A percentile compares a stretch with the other conserved stretches of the same genome.
phyloP scores from a whole-genome alignment of 257 asterid species.

The Oldenlandia corymbosa region DNA sequence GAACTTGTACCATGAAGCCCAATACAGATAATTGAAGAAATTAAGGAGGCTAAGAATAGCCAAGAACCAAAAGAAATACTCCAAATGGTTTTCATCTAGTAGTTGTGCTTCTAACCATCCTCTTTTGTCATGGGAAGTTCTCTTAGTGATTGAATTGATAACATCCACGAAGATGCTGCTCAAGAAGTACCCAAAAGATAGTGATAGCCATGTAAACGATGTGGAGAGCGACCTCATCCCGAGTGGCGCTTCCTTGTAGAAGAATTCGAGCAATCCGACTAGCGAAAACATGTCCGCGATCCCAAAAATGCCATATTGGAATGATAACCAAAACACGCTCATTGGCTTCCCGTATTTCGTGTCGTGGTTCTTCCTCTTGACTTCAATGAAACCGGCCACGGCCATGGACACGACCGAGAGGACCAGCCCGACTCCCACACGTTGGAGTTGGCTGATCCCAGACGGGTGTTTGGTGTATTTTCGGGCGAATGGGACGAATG shows the following conservation, averaged over 20 bases:
- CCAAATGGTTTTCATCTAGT: slow-evolving; percentile 49
- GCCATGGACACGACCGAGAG: slow-evolving; percentile 63
- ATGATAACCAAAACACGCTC: slow-evolving; percentile 56
- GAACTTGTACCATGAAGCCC: slow-evolving; percentile 73
- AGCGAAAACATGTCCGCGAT: slow-evolving; percentile 82
- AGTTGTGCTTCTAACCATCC: slow-evolving; percentile 70
- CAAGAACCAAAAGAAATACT: slow-evolving; percentile 71
- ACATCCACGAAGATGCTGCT: slow-evolving; percentile 56
- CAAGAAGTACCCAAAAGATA: slow-evolving; percentile 66
- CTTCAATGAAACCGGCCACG: slow-evolving; percentile 55
- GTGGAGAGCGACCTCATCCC: slow-evolving; percentile 84
- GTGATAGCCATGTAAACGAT: slow-evolving; percentile 58
- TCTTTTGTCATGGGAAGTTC: slow-evolving; percentile 30
- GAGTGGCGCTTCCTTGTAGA: slow-evolving; percentile 66
- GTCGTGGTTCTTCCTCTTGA: slow-evolving; percentile 46
- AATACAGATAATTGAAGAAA: slow-evolving; percentile 55
- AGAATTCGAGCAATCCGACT: slow-evolving; percentile 71
- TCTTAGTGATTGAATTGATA: slow-evolving; percentile 42
- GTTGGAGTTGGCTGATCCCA: slow-evolving; percentile 68
- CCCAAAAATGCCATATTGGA: slow-evolving; percentile 65
- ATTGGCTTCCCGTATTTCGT: slow-evolving; percentile 38
- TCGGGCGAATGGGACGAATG: slow-evolving; percentile 53
- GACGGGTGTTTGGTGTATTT: slow-evolving; percentile 49
- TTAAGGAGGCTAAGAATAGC: slow-evolving; percentile 59
- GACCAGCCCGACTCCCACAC: slow-evolving; percentile 69